Conservation (phyloP, 164 flowering plant species). For the Echeveria elegans region DNA sequence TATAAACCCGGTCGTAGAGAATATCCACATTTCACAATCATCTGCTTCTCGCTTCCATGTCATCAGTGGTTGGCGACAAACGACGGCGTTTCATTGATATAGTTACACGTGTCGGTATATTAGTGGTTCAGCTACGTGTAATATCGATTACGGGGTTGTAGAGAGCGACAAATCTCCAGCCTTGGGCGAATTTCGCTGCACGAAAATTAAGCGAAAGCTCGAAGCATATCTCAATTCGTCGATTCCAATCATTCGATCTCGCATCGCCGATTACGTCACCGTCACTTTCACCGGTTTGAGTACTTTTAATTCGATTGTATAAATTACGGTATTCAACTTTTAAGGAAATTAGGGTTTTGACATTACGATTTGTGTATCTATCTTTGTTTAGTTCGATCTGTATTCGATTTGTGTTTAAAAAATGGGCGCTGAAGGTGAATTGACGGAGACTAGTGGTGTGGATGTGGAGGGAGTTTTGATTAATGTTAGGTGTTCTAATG, state of each 20-base stretch:
- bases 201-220: not conserved
- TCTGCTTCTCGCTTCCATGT: not conserved
- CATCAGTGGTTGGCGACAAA: too few species aligned
- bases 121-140: not conserved
- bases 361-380: not conserved
- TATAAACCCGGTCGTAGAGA: too few species aligned
- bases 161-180: not conserved
- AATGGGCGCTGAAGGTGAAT: conserved; percentile 13
- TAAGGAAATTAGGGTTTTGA: not conserved
- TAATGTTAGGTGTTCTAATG: conserved; percentile 51
- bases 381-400: not conserved
- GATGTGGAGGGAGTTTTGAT: conserved; percentile 35
- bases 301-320: not conserved
- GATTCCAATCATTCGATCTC: not conserved
- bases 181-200: not conserved
- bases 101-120: not conserved
- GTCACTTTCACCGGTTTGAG: not conserved
- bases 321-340: not conserved
- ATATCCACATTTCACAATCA: too few species aligned
- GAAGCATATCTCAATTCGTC: not conserved
- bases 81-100: not conserved
- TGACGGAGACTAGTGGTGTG: conserved; percentile 16
- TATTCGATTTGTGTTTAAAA: conserved; percentile 1
- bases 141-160: not conserved
- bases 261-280: not conserved